These are phyloP conservation scores for Zygosaccharomyces bailii DNA, from an alignment of 805 yeast genomes.

Conservation along the genomic window DNA sequence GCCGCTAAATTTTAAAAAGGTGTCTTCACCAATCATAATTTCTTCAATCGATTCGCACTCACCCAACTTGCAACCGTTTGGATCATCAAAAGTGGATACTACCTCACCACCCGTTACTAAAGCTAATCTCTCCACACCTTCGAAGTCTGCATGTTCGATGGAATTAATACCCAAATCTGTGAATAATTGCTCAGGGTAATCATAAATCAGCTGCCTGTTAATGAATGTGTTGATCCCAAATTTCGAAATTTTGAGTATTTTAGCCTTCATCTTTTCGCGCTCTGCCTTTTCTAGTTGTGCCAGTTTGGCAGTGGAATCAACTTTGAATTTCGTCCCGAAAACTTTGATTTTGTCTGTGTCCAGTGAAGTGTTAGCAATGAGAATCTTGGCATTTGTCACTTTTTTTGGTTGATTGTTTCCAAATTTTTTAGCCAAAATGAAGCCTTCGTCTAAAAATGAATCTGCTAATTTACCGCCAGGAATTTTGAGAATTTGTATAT, in stretches of 20 bases:
- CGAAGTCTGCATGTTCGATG: slow-evolving; percentile 97
- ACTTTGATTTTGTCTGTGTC: slow-evolving; percentile 97
- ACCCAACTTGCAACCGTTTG: slow-evolving; percentile 82
- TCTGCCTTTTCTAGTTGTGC: slow-evolving; percentile 95
- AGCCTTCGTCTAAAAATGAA: slow-evolving; percentile 94
- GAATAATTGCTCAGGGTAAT: slow-evolving; percentile 95
- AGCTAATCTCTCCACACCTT: slow-evolving; percentile 94
- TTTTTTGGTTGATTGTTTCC: slow-evolving; percentile 93
- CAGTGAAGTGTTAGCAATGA: slow-evolving; percentile 92
- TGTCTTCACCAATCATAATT: slow-evolving; percentile 86
- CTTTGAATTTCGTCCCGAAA: slow-evolving; percentile 96
- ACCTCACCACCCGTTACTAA: slow-evolving; percentile 98
- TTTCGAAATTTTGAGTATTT: slow-evolving; percentile 83
- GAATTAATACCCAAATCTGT: slow-evolving; percentile 84
- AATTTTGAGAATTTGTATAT: slow-evolving; percentile 89
- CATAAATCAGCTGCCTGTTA: slow-evolving; percentile 94
- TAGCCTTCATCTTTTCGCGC: slow-evolving; percentile 84
- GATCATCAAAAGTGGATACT: slow-evolving; percentile 91
- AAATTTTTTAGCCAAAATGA: slow-evolving; percentile 83
- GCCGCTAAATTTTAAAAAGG: slow-evolving; percentile 89
- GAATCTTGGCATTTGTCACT: slow-evolving; percentile 75
- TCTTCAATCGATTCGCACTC: slow-evolving; percentile 89
- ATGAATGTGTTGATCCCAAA: slow-evolving; percentile 88
- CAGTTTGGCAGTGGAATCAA: slow-evolving; percentile 88
- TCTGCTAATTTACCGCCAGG: slow-evolving; percentile 90